These are phyloP conservation scores for Hymenoscyphus fraxineus DNA, from an alignment of 2,329 filamentous ascomycete genomes.

Conservation along the genomic window DNA sequence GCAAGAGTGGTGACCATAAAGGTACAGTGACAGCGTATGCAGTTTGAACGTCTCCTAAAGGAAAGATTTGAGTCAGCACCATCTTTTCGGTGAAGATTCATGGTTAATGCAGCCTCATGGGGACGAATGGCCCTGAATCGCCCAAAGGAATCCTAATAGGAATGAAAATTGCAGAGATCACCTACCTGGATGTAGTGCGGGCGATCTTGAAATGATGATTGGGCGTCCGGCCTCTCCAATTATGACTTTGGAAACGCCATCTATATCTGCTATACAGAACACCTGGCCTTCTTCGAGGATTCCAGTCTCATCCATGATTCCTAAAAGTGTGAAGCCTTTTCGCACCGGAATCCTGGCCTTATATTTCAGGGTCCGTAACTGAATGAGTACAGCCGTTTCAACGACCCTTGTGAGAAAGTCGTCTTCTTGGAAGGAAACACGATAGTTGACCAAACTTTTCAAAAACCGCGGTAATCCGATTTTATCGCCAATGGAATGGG, in stretches of 20 bases:
- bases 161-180: too few species aligned
- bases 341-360: constrained; percentile 70
- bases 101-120: too few species aligned
- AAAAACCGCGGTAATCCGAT: constrained; percentile 62
- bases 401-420: constrained; percentile 65
- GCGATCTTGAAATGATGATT: constrained; percentile 66
- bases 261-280: constrained; percentile 53
- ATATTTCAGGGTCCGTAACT: constrained; percentile 73
- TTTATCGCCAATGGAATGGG: constrained; percentile 56
- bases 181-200: constrained; percentile 70
- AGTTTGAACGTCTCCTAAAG: constrained; percentile 58
- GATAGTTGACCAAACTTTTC: constrained; percentile 51
- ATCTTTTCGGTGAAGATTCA: too few species aligned
- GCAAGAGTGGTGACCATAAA: constrained; percentile 52
- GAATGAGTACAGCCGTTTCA: constrained; percentile 65
- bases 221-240: constrained; percentile 21
- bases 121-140: too few species aligned
- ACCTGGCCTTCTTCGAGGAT: constrained; percentile 64
- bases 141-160: too few species aligned
- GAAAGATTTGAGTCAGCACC: too few species aligned
- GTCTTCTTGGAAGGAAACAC: constrained; percentile 64
- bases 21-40: constrained; percentile 60
- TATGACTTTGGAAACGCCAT: constrained; percentile 33
- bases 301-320: constrained; percentile 78
- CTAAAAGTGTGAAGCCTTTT: constrained; percentile 70